phyloP scores from a whole-genome alignment of 345 rosid species.

The Eucalyptus coolabah region DNA sequence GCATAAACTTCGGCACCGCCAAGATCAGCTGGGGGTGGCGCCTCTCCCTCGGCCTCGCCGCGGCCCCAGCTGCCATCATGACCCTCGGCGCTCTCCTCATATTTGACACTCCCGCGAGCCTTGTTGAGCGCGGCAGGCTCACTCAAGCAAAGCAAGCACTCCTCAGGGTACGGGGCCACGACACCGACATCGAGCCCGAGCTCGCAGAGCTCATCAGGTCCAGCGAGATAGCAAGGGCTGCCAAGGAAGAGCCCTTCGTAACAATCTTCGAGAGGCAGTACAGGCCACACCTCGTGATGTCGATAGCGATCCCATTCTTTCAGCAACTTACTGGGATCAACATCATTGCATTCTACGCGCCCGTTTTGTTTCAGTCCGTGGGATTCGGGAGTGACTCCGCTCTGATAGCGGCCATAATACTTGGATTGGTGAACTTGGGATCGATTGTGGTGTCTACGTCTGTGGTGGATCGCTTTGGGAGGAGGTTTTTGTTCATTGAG shows the following conservation, averaged over 20 bases:
- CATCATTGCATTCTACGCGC: conserved; percentile 76
- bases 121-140: conserved; percentile 54
- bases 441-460: conserved; percentile 44
- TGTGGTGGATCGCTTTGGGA: conserved; percentile 62
- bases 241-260: conserved; percentile 32
- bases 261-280: conserved; percentile 54
- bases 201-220: conserved; percentile 34
- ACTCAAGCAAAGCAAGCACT: conserved; percentile 41
- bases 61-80: conserved; percentile 60
- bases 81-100: conserved; percentile 58
- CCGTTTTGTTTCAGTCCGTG: conserved; percentile 60
- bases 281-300: conserved; percentile 65
- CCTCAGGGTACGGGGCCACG: conserved; percentile 28
- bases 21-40: conserved; percentile 70
- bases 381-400: conserved; percentile 67
- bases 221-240: conserved; percentile 32
- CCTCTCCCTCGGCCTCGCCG: conserved; percentile 70
- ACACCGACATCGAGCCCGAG: conserved; percentile 35
- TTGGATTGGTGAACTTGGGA: conserved; percentile 60
- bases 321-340: conserved; percentile 76
- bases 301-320: conserved; percentile 60
- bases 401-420: conserved; percentile 47
- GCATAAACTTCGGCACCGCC: conserved; percentile 44
- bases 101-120: conserved; percentile 63
- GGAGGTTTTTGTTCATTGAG: conserved; percentile 54